Conservation (phyloP, 805 yeast genomes). For the Yarrowia divulgata region DNA sequence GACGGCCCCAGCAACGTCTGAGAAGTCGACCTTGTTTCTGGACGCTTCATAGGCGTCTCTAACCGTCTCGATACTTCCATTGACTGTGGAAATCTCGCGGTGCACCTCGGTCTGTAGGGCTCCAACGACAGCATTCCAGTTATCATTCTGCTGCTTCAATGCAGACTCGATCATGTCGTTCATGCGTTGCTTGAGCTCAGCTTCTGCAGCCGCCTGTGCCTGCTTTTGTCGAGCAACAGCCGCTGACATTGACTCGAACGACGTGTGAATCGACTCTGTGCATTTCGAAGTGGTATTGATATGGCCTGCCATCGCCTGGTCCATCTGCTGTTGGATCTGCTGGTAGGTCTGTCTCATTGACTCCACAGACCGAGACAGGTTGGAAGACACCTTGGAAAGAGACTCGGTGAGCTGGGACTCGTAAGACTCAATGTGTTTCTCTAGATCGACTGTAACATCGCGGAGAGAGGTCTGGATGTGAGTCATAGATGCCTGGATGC, state of each 20-base stretch:
- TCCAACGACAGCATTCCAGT: constrained; percentile 22
- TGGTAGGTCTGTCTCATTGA: constrained; percentile 1
- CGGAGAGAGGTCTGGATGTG: constrained; percentile 3
- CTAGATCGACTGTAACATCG: background rate
- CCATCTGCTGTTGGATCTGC: background rate
- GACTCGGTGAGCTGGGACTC: background rate
- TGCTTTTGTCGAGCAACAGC: constrained; percentile 10
- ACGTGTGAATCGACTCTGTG: constrained; percentile 5
- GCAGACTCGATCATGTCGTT: constrained; percentile 24
- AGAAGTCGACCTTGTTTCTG: constrained; percentile 5
- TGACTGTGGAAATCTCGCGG: constrained; percentile 5
- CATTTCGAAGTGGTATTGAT: background rate
- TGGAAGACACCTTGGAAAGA: constrained; percentile 3
- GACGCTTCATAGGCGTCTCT: background rate
- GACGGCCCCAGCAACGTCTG: background rate
- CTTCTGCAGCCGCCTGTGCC: constrained; percentile 11
- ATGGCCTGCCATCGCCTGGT: background rate
- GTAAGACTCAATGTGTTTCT: constrained; percentile 6
- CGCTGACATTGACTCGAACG: constrained; percentile 3
- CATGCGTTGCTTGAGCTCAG: constrained; percentile 27
- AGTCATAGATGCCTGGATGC: background rate
- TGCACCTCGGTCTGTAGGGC: background rate
- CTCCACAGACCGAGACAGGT: background rate
- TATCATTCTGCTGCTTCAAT: constrained; percentile 9
- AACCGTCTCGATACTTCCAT: constrained; percentile 7